These are phyloP conservation scores for Fonsecaea pugnacius DNA, from an alignment of 2,329 filamentous ascomycete genomes.

Conservation along the genomic window DNA sequence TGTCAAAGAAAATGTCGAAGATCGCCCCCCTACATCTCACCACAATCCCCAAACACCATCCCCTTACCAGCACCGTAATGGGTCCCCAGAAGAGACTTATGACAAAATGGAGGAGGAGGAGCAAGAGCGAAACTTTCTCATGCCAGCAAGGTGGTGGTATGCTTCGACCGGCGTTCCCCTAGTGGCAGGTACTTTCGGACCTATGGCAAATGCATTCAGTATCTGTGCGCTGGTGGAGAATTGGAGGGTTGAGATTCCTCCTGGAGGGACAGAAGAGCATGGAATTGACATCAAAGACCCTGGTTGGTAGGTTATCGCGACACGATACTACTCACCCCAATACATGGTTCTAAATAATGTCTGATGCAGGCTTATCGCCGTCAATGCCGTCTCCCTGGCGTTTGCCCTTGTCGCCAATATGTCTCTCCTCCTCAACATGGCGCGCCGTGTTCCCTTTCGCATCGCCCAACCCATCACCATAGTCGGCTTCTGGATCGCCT, in stretches of 20 bases:
- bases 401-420: slow-evolving; percentile 61
- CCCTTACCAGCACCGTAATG: slow-evolving; percentile 40
- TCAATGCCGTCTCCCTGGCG: slow-evolving; percentile 61
- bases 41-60: slow-evolving; percentile 14
- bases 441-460: slow-evolving; percentile 57
- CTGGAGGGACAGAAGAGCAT: slow-evolving; percentile 50
- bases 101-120: slow-evolving; percentile 31
- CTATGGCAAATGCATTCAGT: slow-evolving; percentile 60
- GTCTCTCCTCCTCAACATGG: slow-evolving; percentile 64
- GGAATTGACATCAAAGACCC: slow-evolving; percentile 58
- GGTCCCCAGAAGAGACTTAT: slow-evolving; percentile 7
- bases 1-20: slow-evolving; percentile 48
- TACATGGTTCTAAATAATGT: background rate
- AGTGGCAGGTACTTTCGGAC: slow-evolving; percentile 60
- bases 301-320: slow-evolving; percentile 49
- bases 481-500: slow-evolving; percentile 61
- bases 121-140: slow-evolving; percentile 35
- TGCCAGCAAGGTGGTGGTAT: slow-evolving; percentile 61
- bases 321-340: background rate
- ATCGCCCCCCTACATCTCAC: slow-evolving; percentile 36
- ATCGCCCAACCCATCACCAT: slow-evolving; percentile 65
- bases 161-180: slow-evolving; percentile 63
- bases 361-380: slow-evolving; percentile 51
- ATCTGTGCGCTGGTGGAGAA: slow-evolving; percentile 61
- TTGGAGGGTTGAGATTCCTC: slow-evolving; percentile 60